Percentiles rank a stretch among this genome's conserved stretches.
phyloP scores from a whole-genome alignment of 768 basidiomycete genomes.

The Agrocybe pediades region DNA sequence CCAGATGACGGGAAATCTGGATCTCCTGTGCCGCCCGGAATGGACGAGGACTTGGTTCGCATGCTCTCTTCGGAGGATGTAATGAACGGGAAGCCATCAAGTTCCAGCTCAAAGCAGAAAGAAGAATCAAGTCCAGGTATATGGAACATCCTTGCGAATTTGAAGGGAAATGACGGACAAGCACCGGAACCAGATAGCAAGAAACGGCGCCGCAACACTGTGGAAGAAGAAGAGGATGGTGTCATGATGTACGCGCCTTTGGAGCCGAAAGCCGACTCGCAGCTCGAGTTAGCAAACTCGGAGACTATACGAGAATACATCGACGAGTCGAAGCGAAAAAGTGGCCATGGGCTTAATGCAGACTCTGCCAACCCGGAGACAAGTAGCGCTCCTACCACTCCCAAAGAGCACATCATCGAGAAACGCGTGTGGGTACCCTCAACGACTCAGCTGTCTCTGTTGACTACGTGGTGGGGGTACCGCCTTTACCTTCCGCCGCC shows the following conservation, averaged over 20 bases:
- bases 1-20: constrained; percentile 27
- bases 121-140: constrained; percentile 44
- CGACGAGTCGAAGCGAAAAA: constrained; percentile 27
- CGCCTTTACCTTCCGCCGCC: constrained; percentile 78
- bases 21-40: constrained; percentile 40
- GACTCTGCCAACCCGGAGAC: constrained; percentile 1
- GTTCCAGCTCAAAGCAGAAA: background rate
- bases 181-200: constrained; percentile 2
- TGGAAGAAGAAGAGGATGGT: constrained; percentile 50
- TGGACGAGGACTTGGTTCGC: constrained; percentile 50
- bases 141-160: constrained; percentile 60
- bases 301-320: constrained; percentile 51
- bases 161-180: constrained; percentile 27
- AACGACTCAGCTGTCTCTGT: constrained; percentile 68
- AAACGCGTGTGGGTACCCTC: constrained; percentile 70
- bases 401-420: constrained; percentile 13
- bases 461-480: constrained; percentile 83
- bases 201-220: constrained; percentile 23
- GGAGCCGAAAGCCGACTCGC: constrained; percentile 59
- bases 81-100: constrained; percentile 51
- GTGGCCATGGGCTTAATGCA: constrained; percentile 2
- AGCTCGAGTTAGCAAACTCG: constrained; percentile 70
- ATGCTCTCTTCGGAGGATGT: constrained; percentile 59
- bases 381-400: constrained; percentile 20
- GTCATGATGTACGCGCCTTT: constrained; percentile 81